Percentiles rank a stretch among this genome's conserved stretches.
These are phyloP conservation scores for Nissolia schottii DNA, from an alignment of 306 rosid genomes.

Conservation along the genomic window DNA sequence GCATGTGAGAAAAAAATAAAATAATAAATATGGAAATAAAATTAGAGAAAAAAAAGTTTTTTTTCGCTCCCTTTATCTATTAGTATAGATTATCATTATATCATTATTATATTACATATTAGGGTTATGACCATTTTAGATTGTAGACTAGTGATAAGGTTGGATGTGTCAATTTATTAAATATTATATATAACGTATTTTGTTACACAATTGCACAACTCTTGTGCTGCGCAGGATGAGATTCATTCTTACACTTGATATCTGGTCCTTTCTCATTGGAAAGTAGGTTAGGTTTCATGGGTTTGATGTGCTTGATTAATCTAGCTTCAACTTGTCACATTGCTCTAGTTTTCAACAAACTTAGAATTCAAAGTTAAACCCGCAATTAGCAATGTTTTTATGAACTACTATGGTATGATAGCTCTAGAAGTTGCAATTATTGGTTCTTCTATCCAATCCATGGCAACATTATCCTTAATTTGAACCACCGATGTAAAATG, in stretches of 20 bases:
- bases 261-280: not conserved
- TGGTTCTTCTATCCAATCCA: not conserved
- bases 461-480: not conserved
- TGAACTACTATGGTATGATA: not conserved
- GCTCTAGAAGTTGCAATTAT: slow-evolving; percentile 11
- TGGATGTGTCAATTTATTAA: not conserved
- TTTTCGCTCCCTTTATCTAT: too few relatives aligned
- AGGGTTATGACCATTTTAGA: not conserved
- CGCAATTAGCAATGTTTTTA: not conserved
- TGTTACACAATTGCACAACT: not conserved
- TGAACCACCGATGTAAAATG: not conserved
- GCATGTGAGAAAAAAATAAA: too few relatives aligned
- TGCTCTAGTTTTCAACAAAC: not conserved
- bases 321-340: not conserved
- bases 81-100: too few relatives aligned
- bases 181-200: not conserved
- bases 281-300: not conserved
- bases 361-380: not conserved
- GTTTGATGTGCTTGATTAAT: not conserved
- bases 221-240: not conserved
- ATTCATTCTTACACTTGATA: not conserved
- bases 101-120: too few relatives aligned
- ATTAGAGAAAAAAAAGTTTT: too few relatives aligned
- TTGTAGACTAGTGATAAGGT: not conserved
- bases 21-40: too few relatives aligned